These are phyloP conservation scores for Colletotrichum chlorophyti DNA, from an alignment of 2,329 filamentous ascomycete genomes.

Conservation along the genomic window DNA sequence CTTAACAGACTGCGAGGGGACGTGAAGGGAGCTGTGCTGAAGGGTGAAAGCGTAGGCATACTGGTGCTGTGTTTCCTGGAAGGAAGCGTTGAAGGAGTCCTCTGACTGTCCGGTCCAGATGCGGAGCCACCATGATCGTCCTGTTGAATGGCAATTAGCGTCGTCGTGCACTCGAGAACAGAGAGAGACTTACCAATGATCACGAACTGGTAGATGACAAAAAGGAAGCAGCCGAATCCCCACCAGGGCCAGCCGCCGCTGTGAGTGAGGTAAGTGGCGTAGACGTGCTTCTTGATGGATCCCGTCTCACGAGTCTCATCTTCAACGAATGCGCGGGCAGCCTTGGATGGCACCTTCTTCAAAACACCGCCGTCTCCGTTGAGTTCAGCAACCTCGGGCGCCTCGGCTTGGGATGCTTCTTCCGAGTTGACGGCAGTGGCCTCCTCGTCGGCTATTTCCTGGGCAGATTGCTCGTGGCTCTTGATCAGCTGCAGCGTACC, in stretches of 20 bases:
- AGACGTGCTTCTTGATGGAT: conserved; percentile 71
- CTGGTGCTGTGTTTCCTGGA: conserved; percentile 26
- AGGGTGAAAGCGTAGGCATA: conserved; percentile 41
- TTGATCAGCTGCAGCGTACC: conserved; percentile 64
- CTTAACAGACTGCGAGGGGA: conserved; percentile 33
- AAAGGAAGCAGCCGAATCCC: conserved; percentile 60
- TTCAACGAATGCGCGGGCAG: conserved; percentile 75
- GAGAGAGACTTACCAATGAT: conserved; percentile 53
- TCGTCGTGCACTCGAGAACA: background rate
- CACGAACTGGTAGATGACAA: conserved; percentile 60
- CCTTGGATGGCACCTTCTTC: conserved; percentile 58
- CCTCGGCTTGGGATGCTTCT: conserved; percentile 46
- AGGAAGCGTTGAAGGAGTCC: conserved; percentile 33
- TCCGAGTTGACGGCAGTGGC: conserved; percentile 64
- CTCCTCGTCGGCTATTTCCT: conserved; percentile 57
- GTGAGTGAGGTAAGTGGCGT: conserved; percentile 69
- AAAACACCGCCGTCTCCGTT: conserved; percentile 48
- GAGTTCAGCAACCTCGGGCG: conserved; percentile 37
- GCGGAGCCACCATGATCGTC: conserved; percentile 68
- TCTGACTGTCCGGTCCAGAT: conserved; percentile 64
- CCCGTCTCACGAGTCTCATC: conserved; percentile 78
- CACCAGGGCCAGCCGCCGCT: conserved; percentile 71
- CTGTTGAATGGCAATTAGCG: conserved; percentile 33
- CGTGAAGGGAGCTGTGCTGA: conserved; percentile 52
- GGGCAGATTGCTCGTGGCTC: conserved; percentile 56